Conservation (phyloP, 768 basidiomycete species). For the Amanita rubescens region DNA sequence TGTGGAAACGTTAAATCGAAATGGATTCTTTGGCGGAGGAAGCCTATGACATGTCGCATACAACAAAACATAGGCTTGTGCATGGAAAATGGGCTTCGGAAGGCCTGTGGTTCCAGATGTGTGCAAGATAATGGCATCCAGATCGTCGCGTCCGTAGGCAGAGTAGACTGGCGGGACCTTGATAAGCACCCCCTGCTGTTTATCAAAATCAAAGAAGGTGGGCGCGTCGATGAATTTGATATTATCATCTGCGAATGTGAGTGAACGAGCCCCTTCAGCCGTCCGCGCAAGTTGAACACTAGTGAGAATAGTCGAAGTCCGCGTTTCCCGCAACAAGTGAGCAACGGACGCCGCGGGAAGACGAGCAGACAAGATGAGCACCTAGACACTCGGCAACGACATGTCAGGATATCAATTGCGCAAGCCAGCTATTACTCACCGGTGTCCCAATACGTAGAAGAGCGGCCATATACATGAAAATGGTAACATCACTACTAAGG, state of each 20-base stretch:
- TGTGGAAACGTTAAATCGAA: constrained; percentile 27
- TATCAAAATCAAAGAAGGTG: constrained; percentile 20
- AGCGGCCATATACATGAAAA: constrained; percentile 31
- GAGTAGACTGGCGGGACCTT: constrained; percentile 21
- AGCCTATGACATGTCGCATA: constrained; percentile 29
- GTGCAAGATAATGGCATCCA: constrained; percentile 38
- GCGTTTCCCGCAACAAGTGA: constrained; percentile 26
- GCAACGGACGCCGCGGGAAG: constrained; percentile 27
- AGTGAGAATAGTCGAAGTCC: constrained; percentile 23
- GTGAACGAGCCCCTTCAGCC: constrained; percentile 22
- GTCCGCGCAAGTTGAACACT: constrained; percentile 23
- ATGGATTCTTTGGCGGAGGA: constrained; percentile 21
- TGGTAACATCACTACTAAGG: constrained; percentile 28
- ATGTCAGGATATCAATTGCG: background rate
- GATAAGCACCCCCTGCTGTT: background rate
- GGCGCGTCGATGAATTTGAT: constrained; percentile 17
- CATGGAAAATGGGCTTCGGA: constrained; percentile 37
- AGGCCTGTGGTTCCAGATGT: constrained; percentile 46
- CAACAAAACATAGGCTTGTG: constrained; percentile 25
- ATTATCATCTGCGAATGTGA: background rate
- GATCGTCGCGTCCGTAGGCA: constrained; percentile 19
- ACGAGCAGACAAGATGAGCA: constrained; percentile 29
- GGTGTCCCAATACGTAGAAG: constrained; percentile 29
- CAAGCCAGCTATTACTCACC: constrained; percentile 15
- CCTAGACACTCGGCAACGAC: constrained; percentile 13